Conservation (phyloP, 148 eudicot genomes). For the Polygonum maritimum region DNA sequence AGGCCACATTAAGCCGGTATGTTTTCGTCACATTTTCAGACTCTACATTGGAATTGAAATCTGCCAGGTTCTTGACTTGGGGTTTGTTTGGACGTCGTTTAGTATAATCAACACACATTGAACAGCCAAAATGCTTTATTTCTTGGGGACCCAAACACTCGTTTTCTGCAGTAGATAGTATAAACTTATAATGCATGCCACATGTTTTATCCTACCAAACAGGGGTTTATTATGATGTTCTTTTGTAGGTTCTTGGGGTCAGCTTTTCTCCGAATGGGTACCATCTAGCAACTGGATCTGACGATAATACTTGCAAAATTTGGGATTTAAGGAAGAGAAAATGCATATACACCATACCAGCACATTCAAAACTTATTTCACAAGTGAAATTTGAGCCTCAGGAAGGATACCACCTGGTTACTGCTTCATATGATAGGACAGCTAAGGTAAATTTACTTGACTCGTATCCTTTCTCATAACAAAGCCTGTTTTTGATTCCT, state of each 20-base stretch:
- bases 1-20: conserved; percentile 90
- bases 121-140: too few relatives aligned
- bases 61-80: not conserved
- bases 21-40: conserved; percentile 11
- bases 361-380: conserved; percentile 86
- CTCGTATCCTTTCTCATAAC: not conserved
- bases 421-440: conserved; percentile 85
- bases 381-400: conserved; percentile 96
- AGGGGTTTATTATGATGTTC: not conserved
- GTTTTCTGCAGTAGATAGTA: too few relatives aligned
- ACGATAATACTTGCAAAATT: conserved; percentile 86
- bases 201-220: too few relatives aligned
- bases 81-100: not conserved
- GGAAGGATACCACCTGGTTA: conserved; percentile 84
- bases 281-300: conserved; percentile 90
- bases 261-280: conserved; percentile 94
- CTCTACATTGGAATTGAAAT: not conserved
- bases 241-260: conserved; percentile 56
- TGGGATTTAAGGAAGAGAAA: conserved; percentile 91
- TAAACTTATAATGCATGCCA: too few relatives aligned
- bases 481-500: not conserved
- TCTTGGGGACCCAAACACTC: too few relatives aligned
- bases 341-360: conserved; percentile 76
- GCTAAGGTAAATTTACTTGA: conserved; percentile 51
- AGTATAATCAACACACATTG: too few relatives aligned